Percentiles rank a stretch among this genome's conserved stretches.
phyloP scores from a whole-genome alignment of 148 eudicot genomes.

The Camellia sinensis region DNA sequence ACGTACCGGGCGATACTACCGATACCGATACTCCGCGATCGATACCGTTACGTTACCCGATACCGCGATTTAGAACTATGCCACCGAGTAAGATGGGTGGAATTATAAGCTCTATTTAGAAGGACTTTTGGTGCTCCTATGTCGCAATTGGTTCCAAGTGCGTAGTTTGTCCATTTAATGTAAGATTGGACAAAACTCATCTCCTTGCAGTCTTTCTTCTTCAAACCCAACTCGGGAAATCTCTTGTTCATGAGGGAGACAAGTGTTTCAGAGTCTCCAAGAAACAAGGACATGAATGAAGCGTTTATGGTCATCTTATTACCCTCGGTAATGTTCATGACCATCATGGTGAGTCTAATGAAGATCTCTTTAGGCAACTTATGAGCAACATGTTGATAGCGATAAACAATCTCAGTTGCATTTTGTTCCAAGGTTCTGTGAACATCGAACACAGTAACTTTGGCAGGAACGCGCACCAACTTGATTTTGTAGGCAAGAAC shows the following conservation, averaged over 20 bases:
- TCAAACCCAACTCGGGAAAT: conserved; percentile 36
- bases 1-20: no score
- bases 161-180: conserved; percentile 21
- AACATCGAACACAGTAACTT: conserved; percentile 16
- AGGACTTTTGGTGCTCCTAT: conserved; percentile 21
- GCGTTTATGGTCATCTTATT: conserved; percentile 12
- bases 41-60: no score
- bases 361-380: conserved; percentile 26
- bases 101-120: conserved; percentile 27
- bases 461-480: conserved; percentile 26
- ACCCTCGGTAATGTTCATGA: conserved; percentile 8
- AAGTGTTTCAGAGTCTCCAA: conserved; percentile 29
- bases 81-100: no score
- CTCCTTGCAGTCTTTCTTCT: conserved; percentile 28
- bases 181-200: conserved; percentile 43
- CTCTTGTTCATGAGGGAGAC: conserved; percentile 22
- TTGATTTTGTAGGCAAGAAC: conserved; percentile 27
- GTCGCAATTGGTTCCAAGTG: conserved; percentile 14
- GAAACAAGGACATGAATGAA: conserved; percentile 24
- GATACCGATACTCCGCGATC: no score
- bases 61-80: no score
- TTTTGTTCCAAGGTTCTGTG: conserved; percentile 1
- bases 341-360: conserved; percentile 19
- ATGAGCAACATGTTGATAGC: conserved; percentile 6
- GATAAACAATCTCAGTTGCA: conserved; percentile 16